Percentiles rank a stretch among this genome's conserved stretches.
phyloP scores from a whole-genome alignment of 441 rosid species.

The Pelargonium cotyledonis region DNA sequence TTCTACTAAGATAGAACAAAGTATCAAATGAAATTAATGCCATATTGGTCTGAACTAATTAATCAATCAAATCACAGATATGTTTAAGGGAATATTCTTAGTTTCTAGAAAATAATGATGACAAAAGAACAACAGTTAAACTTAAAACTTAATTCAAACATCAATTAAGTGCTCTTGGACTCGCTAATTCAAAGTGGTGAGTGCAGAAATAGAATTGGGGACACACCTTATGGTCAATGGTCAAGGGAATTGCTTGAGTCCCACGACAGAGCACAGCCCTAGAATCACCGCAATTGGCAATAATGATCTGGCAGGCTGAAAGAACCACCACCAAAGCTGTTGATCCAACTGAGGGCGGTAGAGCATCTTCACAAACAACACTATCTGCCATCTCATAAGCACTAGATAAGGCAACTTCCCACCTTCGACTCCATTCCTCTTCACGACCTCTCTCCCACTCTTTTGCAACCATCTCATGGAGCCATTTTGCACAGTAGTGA shows the following conservation, averaged over 20 bases:
- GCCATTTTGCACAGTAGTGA: neutral
- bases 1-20: too few species aligned
- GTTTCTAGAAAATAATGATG: neutral
- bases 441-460: slow-evolving; percentile 4
- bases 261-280: slow-evolving; percentile 27
- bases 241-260: slow-evolving; percentile 21
- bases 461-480: neutral
- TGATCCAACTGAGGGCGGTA: slow-evolving; percentile 18
- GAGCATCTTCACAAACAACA: neutral
- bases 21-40: too few species aligned
- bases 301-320: slow-evolving; percentile 21
- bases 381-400: neutral
- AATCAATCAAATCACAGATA: neutral
- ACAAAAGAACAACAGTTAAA: neutral
- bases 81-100: neutral
- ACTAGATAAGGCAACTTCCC: neutral
- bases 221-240: slow-evolving; percentile 24
- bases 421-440: neutral
- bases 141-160: too few species aligned
- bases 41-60: neutral
- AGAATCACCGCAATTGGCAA: slow-evolving; percentile 25
- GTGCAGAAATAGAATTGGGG: too few species aligned
- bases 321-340: slow-evolving; percentile 24
- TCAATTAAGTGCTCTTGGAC: too few species aligned
- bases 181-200: too few species aligned